Base-by-base conservation (phyloP, 2,329 filamentous ascomycete species). In the Aureobasidium melanogenum region DNA sequence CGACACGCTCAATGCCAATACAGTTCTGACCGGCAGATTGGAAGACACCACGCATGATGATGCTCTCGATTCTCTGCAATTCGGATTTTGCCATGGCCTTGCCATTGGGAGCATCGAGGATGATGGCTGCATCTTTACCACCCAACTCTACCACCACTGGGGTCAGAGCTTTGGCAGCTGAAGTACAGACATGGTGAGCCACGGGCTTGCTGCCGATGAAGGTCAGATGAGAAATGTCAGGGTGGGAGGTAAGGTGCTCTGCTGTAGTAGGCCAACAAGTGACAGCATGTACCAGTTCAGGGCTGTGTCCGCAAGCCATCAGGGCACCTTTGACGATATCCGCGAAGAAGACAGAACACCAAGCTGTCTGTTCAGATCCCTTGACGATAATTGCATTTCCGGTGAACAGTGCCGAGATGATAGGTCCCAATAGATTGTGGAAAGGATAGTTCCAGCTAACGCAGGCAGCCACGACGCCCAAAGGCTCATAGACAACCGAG, bases 11-110 rank as follows among this genome's bases (percentile, higher is more conserved):
- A 67, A 97, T 93, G 60, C 94, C 94, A 70, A 99, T 93, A 75
- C 94, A 99, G 77, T 99, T 99, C 74, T 99, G 94, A 1, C 94
- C 94, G 17, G 91, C 88, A 56, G 91, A 91, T 75, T 99, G 94
- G 76, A 97, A 99, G 10, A 90, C 91, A 57, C 93, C 94, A 58
- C 94, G 86, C 77, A 99, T 87, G 64, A 97, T 83, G 65, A 95
- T 88, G 64, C 91, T 89, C 41, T 84, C 83, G 54, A 97, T 86
- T 44, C 88, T 84, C 5, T 83, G 76, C 63, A 97, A 80, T 68
- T 83, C 78, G 56, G 67, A 74, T 69, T 91, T 82, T 62, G 66
- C 63, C 55, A 66, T 65, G 8, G 57, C 17, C 44, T 72, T 69
- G 38, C 76, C 71, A 51, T 74, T 74, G 3, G 87, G 81, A 44